phyloP scores from a whole-genome alignment of 176 grass and related monocot genomes.

The Oryza punctata region DNA sequence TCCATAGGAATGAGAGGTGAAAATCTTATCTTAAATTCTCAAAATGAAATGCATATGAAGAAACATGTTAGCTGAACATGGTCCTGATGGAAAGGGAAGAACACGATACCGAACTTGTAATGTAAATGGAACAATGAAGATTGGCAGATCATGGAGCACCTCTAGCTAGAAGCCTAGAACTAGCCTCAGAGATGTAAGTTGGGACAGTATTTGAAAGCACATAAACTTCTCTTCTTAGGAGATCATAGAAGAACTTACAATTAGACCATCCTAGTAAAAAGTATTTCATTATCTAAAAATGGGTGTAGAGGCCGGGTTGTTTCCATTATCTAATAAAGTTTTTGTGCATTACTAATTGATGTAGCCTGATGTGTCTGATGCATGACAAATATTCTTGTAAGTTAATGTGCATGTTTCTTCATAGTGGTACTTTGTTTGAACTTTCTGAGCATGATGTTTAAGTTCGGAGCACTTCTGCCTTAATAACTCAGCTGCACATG shows the following conservation, averaged over 20 bases:
- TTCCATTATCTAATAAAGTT: no score
- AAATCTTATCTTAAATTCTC: neutral
- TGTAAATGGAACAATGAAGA: neutral
- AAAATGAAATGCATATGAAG: neutral
- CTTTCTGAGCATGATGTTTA: constrained; percentile 7
- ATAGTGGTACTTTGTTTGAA: neutral
- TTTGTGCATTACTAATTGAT: neutral
- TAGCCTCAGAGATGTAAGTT: neutral
- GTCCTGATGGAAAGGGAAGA: neutral
- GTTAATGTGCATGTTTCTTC: no score
- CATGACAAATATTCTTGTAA: constrained; percentile 5
- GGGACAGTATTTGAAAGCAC: no score
- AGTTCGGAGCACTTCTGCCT: neutral
- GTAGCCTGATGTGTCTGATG: neutral
- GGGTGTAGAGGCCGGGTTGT: no score
- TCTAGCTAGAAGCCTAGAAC: neutral
- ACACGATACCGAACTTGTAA: neutral
- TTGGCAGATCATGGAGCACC: neutral
- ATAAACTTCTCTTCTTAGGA: neutral
- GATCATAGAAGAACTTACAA: neutral
- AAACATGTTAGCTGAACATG: neutral
- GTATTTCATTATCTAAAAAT: no score
- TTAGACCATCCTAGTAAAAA: no score
- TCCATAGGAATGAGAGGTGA: neutral
- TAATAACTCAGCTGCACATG: neutral